Conservation (phyloP, 495 filamentous ascomycete species). For the Aspergillus nidulans region DNA sequence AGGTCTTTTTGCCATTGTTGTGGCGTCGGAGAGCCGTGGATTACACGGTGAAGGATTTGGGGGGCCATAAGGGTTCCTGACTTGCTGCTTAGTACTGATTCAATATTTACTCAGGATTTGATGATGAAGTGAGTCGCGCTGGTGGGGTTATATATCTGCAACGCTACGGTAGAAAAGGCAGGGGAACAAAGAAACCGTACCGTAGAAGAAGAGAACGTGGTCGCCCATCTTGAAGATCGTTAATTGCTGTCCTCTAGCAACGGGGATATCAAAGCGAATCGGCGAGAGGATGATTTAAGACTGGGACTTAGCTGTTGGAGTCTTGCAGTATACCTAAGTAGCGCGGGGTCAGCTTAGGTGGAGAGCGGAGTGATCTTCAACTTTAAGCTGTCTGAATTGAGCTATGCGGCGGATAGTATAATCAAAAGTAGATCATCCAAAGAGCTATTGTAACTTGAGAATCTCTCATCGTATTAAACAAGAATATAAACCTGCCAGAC, state of each 20-base stretch:
- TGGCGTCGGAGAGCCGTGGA: slow-evolving; percentile 56
- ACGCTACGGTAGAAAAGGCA: slow-evolving; percentile 3
- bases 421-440: no score
- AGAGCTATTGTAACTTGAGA: no score
- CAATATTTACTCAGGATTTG: background rate
- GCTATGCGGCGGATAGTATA: background rate
- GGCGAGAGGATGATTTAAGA: no score
- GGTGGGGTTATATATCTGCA: background rate
- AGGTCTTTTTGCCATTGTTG: slow-evolving; percentile 47
- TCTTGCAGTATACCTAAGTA: background rate
- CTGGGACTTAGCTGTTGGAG: no score
- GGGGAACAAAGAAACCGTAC: slow-evolving; percentile 27
- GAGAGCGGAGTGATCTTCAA: slow-evolving; percentile 1
- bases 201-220: slow-evolving; percentile 55
- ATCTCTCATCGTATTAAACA: no score
- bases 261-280: no score
- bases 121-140: background rate
- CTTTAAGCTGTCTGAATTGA: background rate
- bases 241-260: background rate
- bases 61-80: slow-evolving; percentile 66
- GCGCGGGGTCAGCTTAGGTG: background rate
- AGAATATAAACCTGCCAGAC: no score
- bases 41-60: slow-evolving; percentile 76
- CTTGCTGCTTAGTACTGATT: background rate
- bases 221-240: slow-evolving; percentile 30